Evolutionary conservation across 163 green algal genomes (phyloP), one percentile per base, ranked within the genome.

Genomic region (Trebouxia gelatinosa): DNA sequence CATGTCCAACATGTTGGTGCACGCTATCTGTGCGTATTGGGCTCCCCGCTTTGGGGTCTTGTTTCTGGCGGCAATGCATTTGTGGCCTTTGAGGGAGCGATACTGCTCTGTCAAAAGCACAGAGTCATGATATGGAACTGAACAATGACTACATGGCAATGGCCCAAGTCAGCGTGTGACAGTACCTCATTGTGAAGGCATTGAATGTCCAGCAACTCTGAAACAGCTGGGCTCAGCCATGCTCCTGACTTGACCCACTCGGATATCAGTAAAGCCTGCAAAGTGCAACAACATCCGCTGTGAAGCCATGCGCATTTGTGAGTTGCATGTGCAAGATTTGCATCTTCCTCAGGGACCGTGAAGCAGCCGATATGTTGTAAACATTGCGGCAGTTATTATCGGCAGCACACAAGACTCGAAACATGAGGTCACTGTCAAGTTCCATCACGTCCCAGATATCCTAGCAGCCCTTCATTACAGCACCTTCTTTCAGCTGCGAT

Each of bases 231-330:
- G 38, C 35, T 54, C 6, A 72, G 64, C 64, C 64, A 72, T 13
- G 50, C 21, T 6, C 64, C 64, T 35, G 64, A 72, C 21, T 72
- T 72, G 17, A 72, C 64, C 64, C 64, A 72, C 34, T 35, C 64
- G 34, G 64, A 21, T 37, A 72, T 19, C 21, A 72, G 64, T 26
- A 35, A 72, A 23, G 64, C 64, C 64, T 72, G 64, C 34, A 70
- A 46, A 26, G 11, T 26, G 23, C 51, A 65, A 9, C 5, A 34
- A n/a, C 16, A 35, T 26, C 6, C 26, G n/a, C n/a, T n/a, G n/a
- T n/a, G n/a, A n/a, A n/a, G n/a, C n/a, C n/a, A n/a, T n/a, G n/a
- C n/a, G n/a, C n/a, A n/a, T n/a, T n/a, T n/a, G n/a, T n/a, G n/a
- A n/a, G n/a, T 31, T 65, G 54, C 54, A 29, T 31, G 21, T 34